A percentile compares a stretch with the other conserved stretches of the same genome.
Conservation (phyloP, 345 rosid genomes). For the Eucalyptus coolabah region DNA sequence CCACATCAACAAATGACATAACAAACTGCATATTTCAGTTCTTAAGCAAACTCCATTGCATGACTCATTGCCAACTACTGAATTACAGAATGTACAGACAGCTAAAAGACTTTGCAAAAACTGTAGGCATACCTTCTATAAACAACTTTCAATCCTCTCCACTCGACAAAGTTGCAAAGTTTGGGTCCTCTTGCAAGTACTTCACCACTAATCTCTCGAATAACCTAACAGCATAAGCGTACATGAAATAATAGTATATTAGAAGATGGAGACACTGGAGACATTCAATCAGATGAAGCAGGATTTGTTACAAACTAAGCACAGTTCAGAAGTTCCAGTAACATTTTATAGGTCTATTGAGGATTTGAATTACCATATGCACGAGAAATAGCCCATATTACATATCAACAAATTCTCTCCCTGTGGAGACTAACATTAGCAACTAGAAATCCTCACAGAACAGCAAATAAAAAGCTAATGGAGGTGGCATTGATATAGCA, state of each 20-base stretch:
- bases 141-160: constrained; percentile 91
- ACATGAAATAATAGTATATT: neutral
- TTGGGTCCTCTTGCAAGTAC: constrained; percentile 83
- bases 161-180: constrained; percentile 90
- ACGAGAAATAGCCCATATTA: neutral
- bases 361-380: neutral
- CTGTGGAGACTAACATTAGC: neutral
- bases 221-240: constrained; percentile 27
- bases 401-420: neutral
- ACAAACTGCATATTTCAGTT: neutral
- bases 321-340: neutral
- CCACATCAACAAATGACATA: neutral
- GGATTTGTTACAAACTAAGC: neutral
- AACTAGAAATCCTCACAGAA: neutral
- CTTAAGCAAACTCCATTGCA: neutral
- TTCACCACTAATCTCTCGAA: constrained; percentile 84
- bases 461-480: neutral
- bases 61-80: neutral
- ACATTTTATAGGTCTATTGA: neutral
- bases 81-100: neutral
- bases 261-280: neutral
- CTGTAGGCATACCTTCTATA: constrained; percentile 49
- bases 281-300: neutral
- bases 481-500: neutral
- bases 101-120: neutral